phyloP scores from a whole-genome alignment of 306 rosid species.

The Sindora glabra region DNA sequence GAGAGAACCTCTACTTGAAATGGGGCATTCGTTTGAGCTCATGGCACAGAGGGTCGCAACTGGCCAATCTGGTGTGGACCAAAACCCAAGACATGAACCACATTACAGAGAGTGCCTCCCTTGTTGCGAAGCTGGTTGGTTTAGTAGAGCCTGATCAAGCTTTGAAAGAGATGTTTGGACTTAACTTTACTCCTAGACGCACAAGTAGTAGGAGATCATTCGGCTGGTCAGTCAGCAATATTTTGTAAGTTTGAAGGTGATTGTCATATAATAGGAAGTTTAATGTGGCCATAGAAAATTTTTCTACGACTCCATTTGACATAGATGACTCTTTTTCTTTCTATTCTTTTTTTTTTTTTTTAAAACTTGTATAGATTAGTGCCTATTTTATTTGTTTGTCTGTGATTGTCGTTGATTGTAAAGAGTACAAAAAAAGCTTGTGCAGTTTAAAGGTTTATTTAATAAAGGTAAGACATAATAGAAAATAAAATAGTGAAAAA shows the following conservation, averaged over 20 bases:
- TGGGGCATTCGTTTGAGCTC: constrained; percentile 68
- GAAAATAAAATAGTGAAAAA: too few relatives aligned
- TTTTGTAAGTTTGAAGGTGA: constrained; percentile 29
- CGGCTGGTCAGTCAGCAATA: constrained; percentile 38
- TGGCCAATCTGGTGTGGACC: constrained; percentile 62
- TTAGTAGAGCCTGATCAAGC: constrained; percentile 72
- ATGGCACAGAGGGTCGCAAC: constrained; percentile 56
- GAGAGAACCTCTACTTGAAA: constrained; percentile 53
- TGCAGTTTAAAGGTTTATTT: too few relatives aligned
- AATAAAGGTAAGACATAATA: too few relatives aligned
- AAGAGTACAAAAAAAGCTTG: too few relatives aligned
- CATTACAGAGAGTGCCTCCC: constrained; percentile 60
- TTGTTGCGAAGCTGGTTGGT: constrained; percentile 74
- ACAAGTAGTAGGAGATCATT: constrained; percentile 35
- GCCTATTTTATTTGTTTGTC: too few relatives aligned
- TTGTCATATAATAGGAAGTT: constrained; percentile 18
- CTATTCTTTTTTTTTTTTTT: too few relatives aligned
- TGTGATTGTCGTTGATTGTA: too few relatives aligned
- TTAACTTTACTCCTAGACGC: constrained; percentile 68
- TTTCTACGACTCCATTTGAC: constrained; percentile 13
- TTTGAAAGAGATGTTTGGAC: constrained; percentile 97
- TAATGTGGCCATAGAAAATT: constrained; percentile 7
- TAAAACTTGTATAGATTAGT: too few relatives aligned
- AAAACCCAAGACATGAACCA: constrained; percentile 50
- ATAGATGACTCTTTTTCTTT: constrained; percentile 20